Base-by-base conservation (phyloP, 2,329 filamentous ascomycete genomes). In the Paraphoma chrysanthemicola region DNA sequence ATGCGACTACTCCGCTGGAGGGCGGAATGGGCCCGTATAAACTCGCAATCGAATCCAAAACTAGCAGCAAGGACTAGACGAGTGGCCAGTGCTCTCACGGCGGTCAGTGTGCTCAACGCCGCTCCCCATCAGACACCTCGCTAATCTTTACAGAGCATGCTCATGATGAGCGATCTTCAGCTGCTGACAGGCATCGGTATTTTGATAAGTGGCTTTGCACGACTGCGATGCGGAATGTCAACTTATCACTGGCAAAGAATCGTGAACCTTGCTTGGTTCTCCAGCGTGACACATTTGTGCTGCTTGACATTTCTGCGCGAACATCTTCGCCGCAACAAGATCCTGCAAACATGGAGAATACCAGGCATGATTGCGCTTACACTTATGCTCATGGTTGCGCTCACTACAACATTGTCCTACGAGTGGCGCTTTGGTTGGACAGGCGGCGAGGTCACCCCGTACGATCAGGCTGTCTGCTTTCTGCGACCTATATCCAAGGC, bases 211-310 rank as follows among this genome's bases (percentile, higher is more conserved):
- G 63, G 60, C 1, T 66, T 56, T 23, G 43, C 58, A 6, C 63
- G 63, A 42, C 28, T 66, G 2, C 48, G 43, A 8, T 57, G 51
- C 12, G 54, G 63, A 6, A 50, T 66, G 2, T 62, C 63, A 7
- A 46, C 43, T n/a, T 66, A 63, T 23, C 63, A 66, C 33, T 63
- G 57, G 56, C 57, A 62, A 31, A 53, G 50, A 14, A 29, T 63
- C 8, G 53, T 62, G 6, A 50, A 58, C 28, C 45, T 66, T 4
- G 60, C 60, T 10, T 66, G 56, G 57, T 62, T 63, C 23, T 58
- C 56, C 4, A 58, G 54, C 43, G 29, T 59, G 3, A 62, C 57
- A 2, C 60, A 63, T 14, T 48, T 63, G 1, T 56, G 47, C 18
- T 62, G 54, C 30, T 33, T 63, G 3, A 60, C 60, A 4, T 53